Evolutionary conservation across 148 eudicot genomes (phyloP).

Genomic region (Selenicereus undatus): DNA sequence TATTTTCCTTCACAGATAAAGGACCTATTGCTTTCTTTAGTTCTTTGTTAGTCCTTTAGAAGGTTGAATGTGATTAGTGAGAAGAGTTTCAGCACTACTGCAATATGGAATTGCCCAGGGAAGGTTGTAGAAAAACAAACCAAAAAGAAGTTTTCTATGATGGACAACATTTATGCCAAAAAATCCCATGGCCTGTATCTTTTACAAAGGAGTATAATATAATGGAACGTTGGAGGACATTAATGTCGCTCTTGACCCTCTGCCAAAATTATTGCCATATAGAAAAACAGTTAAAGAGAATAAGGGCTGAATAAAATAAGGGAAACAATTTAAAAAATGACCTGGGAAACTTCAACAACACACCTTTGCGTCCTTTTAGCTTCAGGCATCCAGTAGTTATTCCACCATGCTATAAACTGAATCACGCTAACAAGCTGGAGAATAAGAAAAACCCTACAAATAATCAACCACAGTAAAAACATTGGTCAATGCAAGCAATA

Average conservation of each 20-base stretch:
- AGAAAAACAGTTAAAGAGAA: background rate
- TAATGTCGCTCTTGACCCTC: background rate
- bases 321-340: background rate
- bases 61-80: too few relatives aligned
- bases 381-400: constrained; percentile 85
- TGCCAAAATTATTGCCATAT: background rate
- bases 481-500: background rate
- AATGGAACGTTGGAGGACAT: background rate
- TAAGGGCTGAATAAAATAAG: background rate
- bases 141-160: too few relatives aligned
- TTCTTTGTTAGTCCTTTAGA: too few relatives aligned
- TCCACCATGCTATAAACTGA: constrained; percentile 95
- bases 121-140: too few relatives aligned
- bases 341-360: background rate
- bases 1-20: too few relatives aligned
- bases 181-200: too few relatives aligned
- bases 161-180: too few relatives aligned
- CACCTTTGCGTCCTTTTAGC: constrained; percentile 60
- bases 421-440: constrained; percentile 91
- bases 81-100: too few relatives aligned
- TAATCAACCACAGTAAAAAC: background rate
- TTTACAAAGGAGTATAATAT: background rate
- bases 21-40: too few relatives aligned
- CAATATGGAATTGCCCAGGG: too few relatives aligned
- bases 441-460: constrained; percentile 66